Conservation (phyloP, 306 rosid genomes). For the Dryas drummondii region DNA sequence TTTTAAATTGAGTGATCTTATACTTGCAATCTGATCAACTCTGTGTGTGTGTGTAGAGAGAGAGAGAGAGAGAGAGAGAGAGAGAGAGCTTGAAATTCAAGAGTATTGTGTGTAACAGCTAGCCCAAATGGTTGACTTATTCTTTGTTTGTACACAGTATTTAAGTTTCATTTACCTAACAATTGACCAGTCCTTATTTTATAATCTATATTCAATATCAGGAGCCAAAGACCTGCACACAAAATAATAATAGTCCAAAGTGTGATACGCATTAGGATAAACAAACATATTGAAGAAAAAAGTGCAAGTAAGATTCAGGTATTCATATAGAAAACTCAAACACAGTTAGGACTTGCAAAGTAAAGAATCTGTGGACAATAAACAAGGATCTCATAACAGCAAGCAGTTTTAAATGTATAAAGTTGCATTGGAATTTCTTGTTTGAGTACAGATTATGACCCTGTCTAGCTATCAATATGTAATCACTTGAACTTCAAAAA, state of each 20-base stretch:
- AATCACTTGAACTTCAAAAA: slow-evolving; percentile 3
- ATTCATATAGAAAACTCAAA: neutral
- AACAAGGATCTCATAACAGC: neutral
- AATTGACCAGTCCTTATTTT: slow-evolving; percentile 17
- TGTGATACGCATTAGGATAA: slow-evolving; percentile 11
- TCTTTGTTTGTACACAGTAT: neutral
- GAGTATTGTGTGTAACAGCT: neutral
- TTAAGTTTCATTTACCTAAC: slow-evolving; percentile 12
- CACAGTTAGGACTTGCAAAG: neutral
- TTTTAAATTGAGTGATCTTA: neutral
- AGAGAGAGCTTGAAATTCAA: neutral
- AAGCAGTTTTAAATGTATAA: neutral
- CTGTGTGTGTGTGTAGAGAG: too few relatives aligned
- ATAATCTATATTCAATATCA: neutral
- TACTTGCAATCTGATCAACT: neutral
- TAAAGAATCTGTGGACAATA: neutral
- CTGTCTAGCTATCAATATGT: slow-evolving; percentile 7
- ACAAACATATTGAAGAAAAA: neutral
- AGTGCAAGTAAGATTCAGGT: neutral
- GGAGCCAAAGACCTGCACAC: slow-evolving; percentile 2
- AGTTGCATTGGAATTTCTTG: slow-evolving; percentile 5
- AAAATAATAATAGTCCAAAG: slow-evolving; percentile 1
- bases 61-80: too few relatives aligned
- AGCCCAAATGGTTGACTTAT: slow-evolving; percentile 3
- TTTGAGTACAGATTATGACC: slow-evolving; percentile 10